Evolutionary conservation across 352 stramenopile genomes (phyloP), one percentile per base, ranked within the genome.

Genomic region (Paralagenidium karlingii): DNA sequence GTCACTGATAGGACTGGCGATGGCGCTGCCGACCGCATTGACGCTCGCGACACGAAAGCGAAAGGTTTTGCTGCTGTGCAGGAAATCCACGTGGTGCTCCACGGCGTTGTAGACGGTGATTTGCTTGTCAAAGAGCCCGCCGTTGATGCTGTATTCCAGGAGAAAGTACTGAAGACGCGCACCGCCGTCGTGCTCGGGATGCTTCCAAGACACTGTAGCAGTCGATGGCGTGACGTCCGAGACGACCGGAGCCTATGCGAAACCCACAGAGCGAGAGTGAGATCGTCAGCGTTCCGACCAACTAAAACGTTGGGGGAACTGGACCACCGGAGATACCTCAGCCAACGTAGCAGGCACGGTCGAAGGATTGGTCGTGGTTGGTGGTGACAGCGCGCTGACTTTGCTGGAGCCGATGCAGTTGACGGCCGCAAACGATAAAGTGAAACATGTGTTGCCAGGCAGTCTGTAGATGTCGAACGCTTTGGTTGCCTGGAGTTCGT

Each of bases 41-140:
- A 59, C 43, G 10, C 56, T 51, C 4, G 65, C 63, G 3, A 87
- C 59, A 1, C 62, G 60, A 34, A 83, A 84, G 0, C 38, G 44
- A 21, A 84, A 87, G 9, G 46, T 49, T 6, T 55, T 65, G 36
- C 70, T 67, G 9, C 69, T 69, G 2, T 61, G 65, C 20, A 87
- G 53, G 38, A 80, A 69, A 11, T 63, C 63, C 3, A 60, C 39
- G 8, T 55, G 20, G 8, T 83, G 40, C 16, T 67, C 43, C 3
- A 13, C 47, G 21, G 55, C 52, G 0, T 39, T 2, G 9, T 55
- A 40, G 10, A 57, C 65, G 11, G 84, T 19, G 3, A 45, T 55
- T 40, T 79, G 49, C 26, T 80, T 62, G 24, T 82, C 5, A 12
- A n/a, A 10, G 13, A 24, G 2, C 18, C 41, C 10, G 43, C 42